Evolutionary conservation across 2,329 filamentous ascomycete genomes (phyloP), one percentile per base, ranked within the genome.

Genomic region (Colletotrichum siamense): DNA sequence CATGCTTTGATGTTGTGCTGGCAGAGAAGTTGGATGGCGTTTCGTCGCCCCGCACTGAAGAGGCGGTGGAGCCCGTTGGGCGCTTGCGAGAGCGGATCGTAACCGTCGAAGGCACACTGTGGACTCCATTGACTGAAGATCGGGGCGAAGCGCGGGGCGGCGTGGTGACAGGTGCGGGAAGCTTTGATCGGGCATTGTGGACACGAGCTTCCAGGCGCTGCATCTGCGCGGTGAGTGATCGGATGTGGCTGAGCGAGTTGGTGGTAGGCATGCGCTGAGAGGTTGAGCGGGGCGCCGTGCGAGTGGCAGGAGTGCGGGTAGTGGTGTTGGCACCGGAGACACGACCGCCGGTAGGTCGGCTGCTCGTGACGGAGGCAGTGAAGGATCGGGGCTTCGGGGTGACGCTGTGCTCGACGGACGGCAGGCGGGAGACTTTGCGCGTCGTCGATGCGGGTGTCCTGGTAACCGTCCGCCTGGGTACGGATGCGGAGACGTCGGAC

Each of bases 211-310:
- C 97, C 77, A 99, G 93, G 79, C 95, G 95, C 85, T 98, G 95
- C 96, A 99, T 98, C 86, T 99, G 97, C 32, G 95, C 96, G 75
- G 98, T 98, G 79, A 99, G 92, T 34, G 94, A 94, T 78, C 96
- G 95, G 81, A 99, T 98, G 83, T 99, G 97, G 79, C 95, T 94
- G 66, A 99, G 91, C 3, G 97, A 99, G 78, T 88, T 92, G 77
- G 89, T 93, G 69, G 89, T 87, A 30, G 91, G 90, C 52, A 92
- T 79, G 77, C 87, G 89, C 80, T 90, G 85, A 22, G 87, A 86
- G 26, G 86, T 81, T 78, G 86, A 87, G 77, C 86, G 89, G 82
- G 81, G 82, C 6, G 85, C 80, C 13, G 87, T 85, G n/a, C 91
- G 87, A 63, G 92, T 86, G n/a, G 92, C 94, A 12, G 91, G 88